These are phyloP conservation scores for Actinidia chinensis DNA, from an alignment of 179 eudicot species.

Conservation along the genomic window DNA sequence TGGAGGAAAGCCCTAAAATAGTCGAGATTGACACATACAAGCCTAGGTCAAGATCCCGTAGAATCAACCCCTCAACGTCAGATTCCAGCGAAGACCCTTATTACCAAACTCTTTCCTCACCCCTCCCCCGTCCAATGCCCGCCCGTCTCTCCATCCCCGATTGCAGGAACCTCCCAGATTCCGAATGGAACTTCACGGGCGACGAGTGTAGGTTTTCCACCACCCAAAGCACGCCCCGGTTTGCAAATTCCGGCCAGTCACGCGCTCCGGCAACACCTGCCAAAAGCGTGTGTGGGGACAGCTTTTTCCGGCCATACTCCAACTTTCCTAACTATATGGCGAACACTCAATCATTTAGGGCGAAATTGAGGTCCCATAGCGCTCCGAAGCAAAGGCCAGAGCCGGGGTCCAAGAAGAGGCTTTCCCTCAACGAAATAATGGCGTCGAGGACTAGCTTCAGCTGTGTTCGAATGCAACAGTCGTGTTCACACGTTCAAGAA, in stretches of 20 bases:
- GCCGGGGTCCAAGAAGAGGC: slow-evolving; percentile 45
- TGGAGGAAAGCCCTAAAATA: slow-evolving; percentile 63
- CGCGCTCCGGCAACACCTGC: slow-evolving; percentile 56
- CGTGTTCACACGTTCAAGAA: slow-evolving; percentile 58
- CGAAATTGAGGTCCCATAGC: slow-evolving; percentile 83
- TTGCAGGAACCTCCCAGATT: slow-evolving; percentile 40
- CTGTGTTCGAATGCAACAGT: slow-evolving; percentile 73
- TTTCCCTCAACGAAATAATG: slow-evolving; percentile 71
- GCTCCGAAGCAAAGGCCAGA: slow-evolving; percentile 88
- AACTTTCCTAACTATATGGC: slow-evolving; percentile 78
- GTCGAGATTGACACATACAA: slow-evolving; percentile 73
- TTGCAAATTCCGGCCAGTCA: slow-evolving; percentile 30
- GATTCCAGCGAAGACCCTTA: slow-evolving; percentile 39
- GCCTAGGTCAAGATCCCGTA: slow-evolving; percentile 43
- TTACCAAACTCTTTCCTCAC: slow-evolving; percentile 36
- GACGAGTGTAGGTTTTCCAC: slow-evolving; percentile 64
- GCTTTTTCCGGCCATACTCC: slow-evolving; percentile 51
- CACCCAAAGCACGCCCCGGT: slow-evolving; percentile 82
- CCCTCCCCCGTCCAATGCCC: slow-evolving; percentile 39
- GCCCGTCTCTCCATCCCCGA: slow-evolving; percentile 53
- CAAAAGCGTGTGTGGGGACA: slow-evolving; percentile 69
- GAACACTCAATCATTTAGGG: slow-evolving; percentile 71
- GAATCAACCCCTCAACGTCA: slow-evolving; percentile 25
- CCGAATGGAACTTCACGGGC: slow-evolving; percentile 46
- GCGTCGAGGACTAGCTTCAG: slow-evolving; percentile 77